phyloP scores from a whole-genome alignment of 2,329 filamentous ascomycete genomes.

The Aspergillus ochraceus region DNA sequence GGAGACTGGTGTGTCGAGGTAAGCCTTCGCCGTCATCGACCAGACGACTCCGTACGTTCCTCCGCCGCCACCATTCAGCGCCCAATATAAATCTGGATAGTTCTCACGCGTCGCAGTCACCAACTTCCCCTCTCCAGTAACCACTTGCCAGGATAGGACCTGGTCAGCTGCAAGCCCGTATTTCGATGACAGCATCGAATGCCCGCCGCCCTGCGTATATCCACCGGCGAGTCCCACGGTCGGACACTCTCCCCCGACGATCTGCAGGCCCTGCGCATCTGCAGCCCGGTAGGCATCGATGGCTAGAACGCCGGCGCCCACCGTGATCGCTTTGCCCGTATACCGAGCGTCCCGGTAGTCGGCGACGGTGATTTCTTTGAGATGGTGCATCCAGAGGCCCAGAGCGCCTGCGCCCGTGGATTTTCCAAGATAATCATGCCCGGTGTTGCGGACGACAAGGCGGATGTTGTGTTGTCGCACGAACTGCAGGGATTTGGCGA shows the following conservation, averaged over 20 bases:
- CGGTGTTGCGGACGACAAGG: slow-evolving; percentile 47
- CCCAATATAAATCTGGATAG: slow-evolving; percentile 63
- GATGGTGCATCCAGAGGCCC: slow-evolving; percentile 33
- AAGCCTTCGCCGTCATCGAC: slow-evolving; percentile 55
- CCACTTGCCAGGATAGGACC: slow-evolving; percentile 56
- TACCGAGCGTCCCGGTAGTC: slow-evolving; percentile 46
- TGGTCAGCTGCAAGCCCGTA: slow-evolving; percentile 63
- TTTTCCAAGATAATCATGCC: slow-evolving; percentile 52
- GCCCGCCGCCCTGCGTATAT: slow-evolving; percentile 62
- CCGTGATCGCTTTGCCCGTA: slow-evolving; percentile 52
- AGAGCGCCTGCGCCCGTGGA: slow-evolving; percentile 60
- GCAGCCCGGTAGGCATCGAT: slow-evolving; percentile 50
- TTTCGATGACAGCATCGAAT: slow-evolving; percentile 53
- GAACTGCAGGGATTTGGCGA: slow-evolving; percentile 36
- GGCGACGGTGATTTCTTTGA: slow-evolving; percentile 28
- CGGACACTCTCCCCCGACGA: slow-evolving; percentile 57
- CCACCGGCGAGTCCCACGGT: slow-evolving; percentile 62
- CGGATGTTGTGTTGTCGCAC: slow-evolving; percentile 52
- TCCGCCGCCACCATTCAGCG: slow-evolving; percentile 59
- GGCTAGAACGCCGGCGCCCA: slow-evolving; percentile 57
- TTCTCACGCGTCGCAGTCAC: slow-evolving; percentile 47
- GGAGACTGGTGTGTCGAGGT: slow-evolving; percentile 46
- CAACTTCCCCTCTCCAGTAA: slow-evolving; percentile 53
- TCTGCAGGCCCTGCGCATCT: slow-evolving; percentile 45
- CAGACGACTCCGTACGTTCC: slow-evolving; percentile 60